Evolutionary conservation across 805 yeast genomes (phyloP).

Genomic region (Myxozyma mucilagina): DNA sequence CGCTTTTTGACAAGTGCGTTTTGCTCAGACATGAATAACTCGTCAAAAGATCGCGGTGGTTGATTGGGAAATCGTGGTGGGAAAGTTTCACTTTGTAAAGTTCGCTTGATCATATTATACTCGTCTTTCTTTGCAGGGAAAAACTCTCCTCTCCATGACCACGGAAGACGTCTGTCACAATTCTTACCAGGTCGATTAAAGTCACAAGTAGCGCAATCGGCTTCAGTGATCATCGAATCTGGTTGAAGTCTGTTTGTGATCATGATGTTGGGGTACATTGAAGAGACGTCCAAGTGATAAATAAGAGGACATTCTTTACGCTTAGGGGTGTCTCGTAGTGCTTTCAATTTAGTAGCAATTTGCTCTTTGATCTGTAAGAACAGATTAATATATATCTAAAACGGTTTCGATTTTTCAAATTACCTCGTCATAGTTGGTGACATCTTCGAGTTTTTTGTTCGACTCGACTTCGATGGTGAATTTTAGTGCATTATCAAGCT

Average conservation of each 20-base stretch:
- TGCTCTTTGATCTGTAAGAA: conserved; percentile 40
- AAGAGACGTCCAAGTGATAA: conserved; percentile 97
- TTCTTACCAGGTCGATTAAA: conserved; percentile 92
- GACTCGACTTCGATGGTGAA: conserved; percentile 85
- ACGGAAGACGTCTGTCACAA: conserved; percentile 86
- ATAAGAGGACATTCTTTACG: conserved; percentile 80
- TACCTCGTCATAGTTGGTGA: conserved; percentile 77
- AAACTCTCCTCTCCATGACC: conserved; percentile 99
- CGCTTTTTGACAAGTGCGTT: conserved; percentile 73
- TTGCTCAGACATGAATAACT: conserved; percentile 74
- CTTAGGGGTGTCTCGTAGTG: conserved; percentile 59
- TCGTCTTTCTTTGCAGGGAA: conserved; percentile 90
- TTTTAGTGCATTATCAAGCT: conserved; percentile 72
- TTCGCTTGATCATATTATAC: conserved; percentile 82
- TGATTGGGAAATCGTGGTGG: conserved; percentile 60
- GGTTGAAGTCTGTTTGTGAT: conserved; percentile 96
- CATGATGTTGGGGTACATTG: conserved; percentile 99
- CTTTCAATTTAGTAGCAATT: conserved; percentile 57
- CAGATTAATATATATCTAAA: not conserved
- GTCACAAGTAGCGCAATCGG: conserved; percentile 96
- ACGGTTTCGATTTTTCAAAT: not conserved
- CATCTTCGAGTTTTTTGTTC: conserved; percentile 68
- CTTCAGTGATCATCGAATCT: conserved; percentile 92
- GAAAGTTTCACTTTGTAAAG: conserved; percentile 75
- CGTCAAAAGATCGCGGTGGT: conserved; percentile 68